These are phyloP conservation scores for Leptodontidium sp. DNA, from an alignment of 2,329 filamentous ascomycete genomes.

Conservation along the genomic window DNA sequence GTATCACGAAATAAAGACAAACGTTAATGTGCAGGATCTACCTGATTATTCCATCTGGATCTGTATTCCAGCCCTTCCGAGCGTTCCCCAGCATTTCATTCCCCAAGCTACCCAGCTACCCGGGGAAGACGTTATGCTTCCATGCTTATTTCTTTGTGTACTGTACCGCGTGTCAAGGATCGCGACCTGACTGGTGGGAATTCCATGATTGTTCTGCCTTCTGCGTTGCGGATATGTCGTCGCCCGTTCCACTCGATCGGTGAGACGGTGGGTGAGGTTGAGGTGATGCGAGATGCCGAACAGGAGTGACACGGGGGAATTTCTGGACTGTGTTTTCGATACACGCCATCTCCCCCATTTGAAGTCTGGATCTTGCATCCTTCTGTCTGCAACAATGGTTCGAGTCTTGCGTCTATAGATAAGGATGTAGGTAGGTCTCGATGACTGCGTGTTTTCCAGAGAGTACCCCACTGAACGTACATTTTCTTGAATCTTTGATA, in stretches of 20 bases:
- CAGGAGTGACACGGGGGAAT: conserved; percentile 23
- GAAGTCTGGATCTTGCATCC: conserved; percentile 11
- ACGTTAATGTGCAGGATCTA: conserved; percentile 21
- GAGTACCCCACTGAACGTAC: background rate
- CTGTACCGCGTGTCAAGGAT: background rate
- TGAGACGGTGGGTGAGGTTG: conserved; percentile 2
- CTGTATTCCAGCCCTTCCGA: background rate
- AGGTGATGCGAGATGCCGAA: conserved; percentile 27
- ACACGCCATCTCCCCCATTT: conserved; percentile 16
- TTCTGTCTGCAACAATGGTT: conserved; percentile 18
- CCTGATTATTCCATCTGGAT: background rate
- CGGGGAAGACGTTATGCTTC: background rate
- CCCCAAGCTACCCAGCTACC: background rate
- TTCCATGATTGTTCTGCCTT: background rate
- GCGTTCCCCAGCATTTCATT: background rate
- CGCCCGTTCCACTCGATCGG: conserved; percentile 26
- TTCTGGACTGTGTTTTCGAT: conserved; percentile 11
- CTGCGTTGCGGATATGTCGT: conserved; percentile 29
- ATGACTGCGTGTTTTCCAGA: background rate
- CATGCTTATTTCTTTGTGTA: conserved; percentile 1
- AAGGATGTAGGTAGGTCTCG: background rate
- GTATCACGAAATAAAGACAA: conserved; percentile 29
- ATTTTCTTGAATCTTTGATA: background rate
- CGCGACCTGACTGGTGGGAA: conserved; percentile 6
- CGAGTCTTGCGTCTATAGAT: conserved; percentile 1